These are phyloP conservation scores for Fusarium setosum DNA, from an alignment of 2,329 filamentous ascomycete genomes.

Conservation along the genomic window DNA sequence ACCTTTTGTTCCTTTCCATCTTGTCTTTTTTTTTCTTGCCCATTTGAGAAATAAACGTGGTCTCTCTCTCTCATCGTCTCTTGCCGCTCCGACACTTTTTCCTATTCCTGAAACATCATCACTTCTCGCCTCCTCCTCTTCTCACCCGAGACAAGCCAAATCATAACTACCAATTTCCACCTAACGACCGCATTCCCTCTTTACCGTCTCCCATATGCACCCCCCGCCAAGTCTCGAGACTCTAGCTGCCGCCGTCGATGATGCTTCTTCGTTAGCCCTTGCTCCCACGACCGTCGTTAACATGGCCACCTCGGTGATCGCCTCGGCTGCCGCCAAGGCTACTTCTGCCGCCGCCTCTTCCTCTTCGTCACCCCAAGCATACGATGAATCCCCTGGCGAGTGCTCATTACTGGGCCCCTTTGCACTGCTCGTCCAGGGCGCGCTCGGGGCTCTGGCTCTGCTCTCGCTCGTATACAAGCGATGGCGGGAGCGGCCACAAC, in stretches of 20 bases:
- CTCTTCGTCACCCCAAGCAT: constrained; percentile 34
- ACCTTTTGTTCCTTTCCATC: constrained; percentile 9
- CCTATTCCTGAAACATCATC: constrained; percentile 37
- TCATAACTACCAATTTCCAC: background rate
- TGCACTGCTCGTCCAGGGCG: constrained; percentile 88
- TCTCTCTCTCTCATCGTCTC: too few relatives aligned
- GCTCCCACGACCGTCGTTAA: constrained; percentile 37
- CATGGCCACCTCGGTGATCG: constrained; percentile 45
- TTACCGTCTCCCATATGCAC: constrained; percentile 30
- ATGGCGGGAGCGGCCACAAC: constrained; percentile 90
- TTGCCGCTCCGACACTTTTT: too few relatives aligned
- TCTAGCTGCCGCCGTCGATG: constrained; percentile 31
- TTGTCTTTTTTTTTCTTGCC: constrained; percentile 5
- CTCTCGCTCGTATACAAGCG: constrained; percentile 92
- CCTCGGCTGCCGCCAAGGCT: constrained; percentile 44
- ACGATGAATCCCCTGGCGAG: constrained; percentile 72
- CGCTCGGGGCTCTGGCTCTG: constrained; percentile 84
- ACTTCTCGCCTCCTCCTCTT: constrained; percentile 17
- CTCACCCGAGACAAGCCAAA: constrained; percentile 21
- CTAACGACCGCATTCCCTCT: background rate
- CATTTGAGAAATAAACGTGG: too few relatives aligned
- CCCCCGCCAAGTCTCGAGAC: constrained; percentile 35
- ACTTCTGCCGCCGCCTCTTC: constrained; percentile 35
- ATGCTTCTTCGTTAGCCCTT: constrained; percentile 36
- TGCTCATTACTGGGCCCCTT: constrained; percentile 92